These are phyloP conservation scores for button mushroom (Agaricus bisporus) DNA, from an alignment of 768 basidiomycete species.

Conservation along the genomic window DNA sequence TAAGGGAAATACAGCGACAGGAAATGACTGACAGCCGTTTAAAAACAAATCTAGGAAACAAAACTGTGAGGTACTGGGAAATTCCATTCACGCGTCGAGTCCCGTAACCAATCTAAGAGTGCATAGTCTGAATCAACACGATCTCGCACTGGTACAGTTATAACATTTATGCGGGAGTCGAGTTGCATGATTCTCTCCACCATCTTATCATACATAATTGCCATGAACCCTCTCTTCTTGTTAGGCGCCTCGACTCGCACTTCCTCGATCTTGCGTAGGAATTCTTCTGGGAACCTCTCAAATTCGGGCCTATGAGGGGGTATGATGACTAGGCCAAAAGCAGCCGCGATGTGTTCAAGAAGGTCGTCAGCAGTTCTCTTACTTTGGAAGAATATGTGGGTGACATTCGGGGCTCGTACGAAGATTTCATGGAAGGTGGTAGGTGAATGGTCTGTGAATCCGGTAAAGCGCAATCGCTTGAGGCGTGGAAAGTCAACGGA, in stretches of 20 bases:
- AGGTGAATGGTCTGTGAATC: conserved; percentile 17
- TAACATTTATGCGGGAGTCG: conserved; percentile 2
- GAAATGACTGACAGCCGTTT: too few relatives aligned
- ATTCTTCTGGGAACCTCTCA: not conserved
- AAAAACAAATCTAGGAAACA: not conserved
- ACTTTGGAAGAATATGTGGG: conserved; percentile 3
- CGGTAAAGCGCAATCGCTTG: conserved; percentile 16
- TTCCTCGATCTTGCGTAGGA: not conserved
- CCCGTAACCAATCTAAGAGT: conserved; percentile 1
- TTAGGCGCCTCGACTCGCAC: conserved; percentile 2
- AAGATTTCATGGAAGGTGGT: conserved; percentile 17
- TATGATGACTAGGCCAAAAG: not conserved
- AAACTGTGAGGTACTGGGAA: not conserved
- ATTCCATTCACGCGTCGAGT: not conserved
- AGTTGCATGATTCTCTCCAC: not conserved
- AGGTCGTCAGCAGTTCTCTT: not conserved
- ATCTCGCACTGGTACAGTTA: not conserved
- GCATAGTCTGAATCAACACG: not conserved
- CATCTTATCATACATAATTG: not conserved
- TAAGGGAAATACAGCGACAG: too few relatives aligned
- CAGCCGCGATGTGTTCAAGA: not conserved
- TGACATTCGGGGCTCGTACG: conserved; percentile 7
- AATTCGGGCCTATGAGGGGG: not conserved
- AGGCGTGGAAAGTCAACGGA: conserved; percentile 17
- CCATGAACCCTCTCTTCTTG: not conserved